Percentiles rank a stretch among this genome's conserved stretches.
phyloP scores from a whole-genome alignment of 2,329 filamentous ascomycete species.

The Arthrobotrys megalospora region DNA sequence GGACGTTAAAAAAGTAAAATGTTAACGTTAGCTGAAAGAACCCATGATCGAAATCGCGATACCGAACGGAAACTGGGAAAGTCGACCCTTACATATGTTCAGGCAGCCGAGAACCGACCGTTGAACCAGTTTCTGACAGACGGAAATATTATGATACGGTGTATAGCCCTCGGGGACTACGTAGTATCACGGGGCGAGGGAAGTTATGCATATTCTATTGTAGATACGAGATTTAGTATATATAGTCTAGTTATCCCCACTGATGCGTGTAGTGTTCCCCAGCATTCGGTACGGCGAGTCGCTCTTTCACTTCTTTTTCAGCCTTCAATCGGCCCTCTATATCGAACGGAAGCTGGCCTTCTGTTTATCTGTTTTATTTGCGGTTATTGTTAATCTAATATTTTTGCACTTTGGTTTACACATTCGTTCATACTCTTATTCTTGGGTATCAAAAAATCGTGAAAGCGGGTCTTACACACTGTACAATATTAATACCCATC shows the following conservation, averaged over 20 bases:
- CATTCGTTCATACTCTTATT: neutral
- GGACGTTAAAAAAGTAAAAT: constrained; percentile 3
- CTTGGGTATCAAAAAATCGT: neutral
- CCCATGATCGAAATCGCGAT: neutral
- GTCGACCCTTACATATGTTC: neutral
- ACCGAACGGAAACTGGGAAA: neutral
- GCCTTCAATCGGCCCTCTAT: neutral
- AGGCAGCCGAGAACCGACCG: constrained; percentile 11
- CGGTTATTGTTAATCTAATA: constrained; percentile 10
- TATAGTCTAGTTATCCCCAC: neutral
- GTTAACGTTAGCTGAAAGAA: neutral
- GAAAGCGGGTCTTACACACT: constrained; percentile 14
- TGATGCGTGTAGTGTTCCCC: neutral
- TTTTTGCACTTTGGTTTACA: neutral
- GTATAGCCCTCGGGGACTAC: constrained; percentile 20
- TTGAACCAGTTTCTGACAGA: constrained; percentile 24
- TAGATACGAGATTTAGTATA: neutral
- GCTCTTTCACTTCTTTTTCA: constrained; percentile 1
- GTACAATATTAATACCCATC: neutral
- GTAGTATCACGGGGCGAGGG: neutral
- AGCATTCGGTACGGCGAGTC: constrained; percentile 2
- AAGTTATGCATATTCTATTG: neutral
- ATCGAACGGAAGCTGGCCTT: constrained; percentile 24
- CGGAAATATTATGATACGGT: constrained; percentile 26
- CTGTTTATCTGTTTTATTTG: neutral